phyloP scores from a whole-genome alignment of 805 yeast species.

The Kazachstania psychrophila region DNA sequence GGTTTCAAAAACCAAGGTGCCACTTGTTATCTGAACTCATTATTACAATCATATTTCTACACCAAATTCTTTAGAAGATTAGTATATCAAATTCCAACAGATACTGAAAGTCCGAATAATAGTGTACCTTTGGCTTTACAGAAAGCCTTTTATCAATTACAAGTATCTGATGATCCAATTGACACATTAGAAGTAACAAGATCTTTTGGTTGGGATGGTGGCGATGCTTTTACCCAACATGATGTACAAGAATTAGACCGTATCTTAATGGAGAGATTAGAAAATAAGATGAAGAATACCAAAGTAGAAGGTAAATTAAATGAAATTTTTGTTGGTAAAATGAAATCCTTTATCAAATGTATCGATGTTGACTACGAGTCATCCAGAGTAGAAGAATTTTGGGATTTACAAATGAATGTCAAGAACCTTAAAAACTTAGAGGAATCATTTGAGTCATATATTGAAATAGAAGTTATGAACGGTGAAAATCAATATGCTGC shows the following conservation, averaged over 20 bases:
- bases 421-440: conserved; percentile 64
- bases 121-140: conserved; percentile 81
- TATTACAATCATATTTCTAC: conserved; percentile 81
- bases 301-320: conserved; percentile 64
- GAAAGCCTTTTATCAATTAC: conserved; percentile 72
- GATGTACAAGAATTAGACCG: conserved; percentile 96
- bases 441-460: conserved; percentile 75
- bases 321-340: conserved; percentile 88
- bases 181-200: conserved; percentile 81
- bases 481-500: conserved; percentile 97
- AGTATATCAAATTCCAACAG: conserved; percentile 85
- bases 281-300: conserved; percentile 84
- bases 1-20: conserved; percentile 97
- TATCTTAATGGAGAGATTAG: conserved; percentile 89
- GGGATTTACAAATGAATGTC: conserved; percentile 97
- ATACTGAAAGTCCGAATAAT: conserved; percentile 40
- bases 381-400: conserved; percentile 83
- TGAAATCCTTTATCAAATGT: conserved; percentile 92
- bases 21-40: conserved; percentile 89
- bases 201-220: conserved; percentile 95
- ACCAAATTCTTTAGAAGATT: conserved; percentile 74
- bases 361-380: conserved; percentile 89
- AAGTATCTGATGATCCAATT: conserved; percentile 63
- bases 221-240: conserved; percentile 94
- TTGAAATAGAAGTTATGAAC: conserved; percentile 77